Base-by-base conservation (phyloP, 1,139 yeast species). In the Taphrina pruni region DNA sequence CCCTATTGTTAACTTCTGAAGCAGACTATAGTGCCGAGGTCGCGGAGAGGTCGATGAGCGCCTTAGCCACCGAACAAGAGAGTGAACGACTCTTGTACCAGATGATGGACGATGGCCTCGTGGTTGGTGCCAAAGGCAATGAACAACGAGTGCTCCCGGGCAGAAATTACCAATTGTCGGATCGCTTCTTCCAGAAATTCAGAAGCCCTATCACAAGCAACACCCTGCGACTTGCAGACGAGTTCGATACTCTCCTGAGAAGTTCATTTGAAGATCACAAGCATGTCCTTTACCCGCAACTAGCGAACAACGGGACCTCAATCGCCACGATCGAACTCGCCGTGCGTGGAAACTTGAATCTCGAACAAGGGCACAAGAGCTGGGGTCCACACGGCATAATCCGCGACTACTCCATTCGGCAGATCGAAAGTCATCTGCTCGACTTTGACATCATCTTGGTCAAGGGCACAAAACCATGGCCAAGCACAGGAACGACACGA, bases 291-390 rank as follows among this genome's bases (percentile, higher is more conserved):
- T 54, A 32, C 41, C 60, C 60, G 9, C 50, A 12, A 14, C 41
- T 55, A 3, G 60, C 66, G 38, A 64, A 57, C 55, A 39, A 64
- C 21, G 67, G 61, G 35, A 45, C 60, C 21, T 32, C 67, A n/a
- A 55, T 55, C 11, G 60, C 67, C 8, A 50, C 38, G 14, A 39
- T 64, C 12, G 67, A 64, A 36, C 38, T 57, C 48, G 61, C 60
- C 17, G 26, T 21, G 9, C 35, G 55, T 11, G 46, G 48, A 9
- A 11, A 45, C 17, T 21, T 54, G 21, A 6, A 35, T 12, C 35
- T 43, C 39, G 43, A 35, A 14, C 67, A 55, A 21, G 58, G 60
- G 21, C n/a, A 20, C 9, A 46, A 17, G 21, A n/a, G 55, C 7
- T 41, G 60, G 45, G 55, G 35, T 14, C 9, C 26, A 9, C 55